These are phyloP conservation scores for Pharus latifolius DNA, from an alignment of 176 grass and related monocot species.

Conservation along the genomic window DNA sequence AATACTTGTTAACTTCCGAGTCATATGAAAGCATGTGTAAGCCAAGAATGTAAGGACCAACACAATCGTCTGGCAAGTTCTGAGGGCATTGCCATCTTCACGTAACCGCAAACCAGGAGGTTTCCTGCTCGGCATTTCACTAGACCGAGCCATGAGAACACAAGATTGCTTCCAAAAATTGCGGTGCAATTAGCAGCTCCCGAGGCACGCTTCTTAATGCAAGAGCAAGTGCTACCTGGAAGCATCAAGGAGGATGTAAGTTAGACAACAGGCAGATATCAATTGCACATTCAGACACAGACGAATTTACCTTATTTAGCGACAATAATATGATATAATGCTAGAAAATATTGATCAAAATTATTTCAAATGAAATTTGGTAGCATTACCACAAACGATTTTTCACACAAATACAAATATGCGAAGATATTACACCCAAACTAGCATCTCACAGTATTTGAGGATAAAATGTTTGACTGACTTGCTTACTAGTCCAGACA, in stretches of 20 bases:
- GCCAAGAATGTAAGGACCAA: constrained; percentile 73
- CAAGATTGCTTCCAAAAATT: not conserved
- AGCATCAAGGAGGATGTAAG: constrained; percentile 1
- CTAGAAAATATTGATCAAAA: not conserved
- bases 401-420: too few relatives aligned
- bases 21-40: constrained; percentile 67
- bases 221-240: constrained; percentile 22
- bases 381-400: not conserved
- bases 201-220: not conserved
- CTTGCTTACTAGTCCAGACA: not conserved
- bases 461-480: not conserved
- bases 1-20: constrained; percentile 69
- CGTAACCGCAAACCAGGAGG: constrained; percentile 31
- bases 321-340: not conserved
- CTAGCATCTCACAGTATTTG: not conserved
- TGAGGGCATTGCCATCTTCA: not conserved
- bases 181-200: not conserved
- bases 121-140: constrained; percentile 18
- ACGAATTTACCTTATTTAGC: not conserved
- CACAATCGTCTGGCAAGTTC: constrained; percentile 45
- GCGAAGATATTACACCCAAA: not conserved
- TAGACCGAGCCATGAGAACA: constrained; percentile 20
- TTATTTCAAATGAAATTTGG: not conserved
- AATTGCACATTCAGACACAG: not conserved
- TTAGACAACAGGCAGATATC: not conserved